A percentile compares a stretch with the other conserved stretches of the same genome.
Evolutionary conservation across 108 stramenopile species (phyloP).

Genomic region (Nitzschia sp.): DNA sequence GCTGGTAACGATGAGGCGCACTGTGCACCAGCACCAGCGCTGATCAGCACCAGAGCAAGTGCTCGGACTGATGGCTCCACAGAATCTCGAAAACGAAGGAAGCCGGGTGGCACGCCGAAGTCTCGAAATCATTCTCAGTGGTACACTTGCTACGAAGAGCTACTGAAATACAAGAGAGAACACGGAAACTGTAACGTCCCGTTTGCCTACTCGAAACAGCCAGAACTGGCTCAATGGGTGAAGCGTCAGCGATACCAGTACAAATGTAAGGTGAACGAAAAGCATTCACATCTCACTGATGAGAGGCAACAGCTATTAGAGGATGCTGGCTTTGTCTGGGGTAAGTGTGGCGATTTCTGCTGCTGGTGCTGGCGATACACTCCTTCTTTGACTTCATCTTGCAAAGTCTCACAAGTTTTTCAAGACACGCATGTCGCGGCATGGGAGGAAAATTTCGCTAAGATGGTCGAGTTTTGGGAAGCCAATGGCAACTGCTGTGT

Average conservation of each 20-base stretch:
- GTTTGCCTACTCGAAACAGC: slow-evolving; percentile 3
- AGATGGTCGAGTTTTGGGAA: slow-evolving; percentile 1
- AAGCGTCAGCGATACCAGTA: slow-evolving; percentile 18
- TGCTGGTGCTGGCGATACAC: too few relatives aligned
- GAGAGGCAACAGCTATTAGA: slow-evolving; percentile 12
- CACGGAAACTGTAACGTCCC: slow-evolving; percentile 49
- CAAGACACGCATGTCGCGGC: slow-evolving; percentile 2
- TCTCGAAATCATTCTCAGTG: background rate
- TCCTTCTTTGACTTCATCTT: too few relatives aligned
- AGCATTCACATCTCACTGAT: slow-evolving; percentile 16
- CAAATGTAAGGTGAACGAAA: background rate
- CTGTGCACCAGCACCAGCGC: too few relatives aligned
- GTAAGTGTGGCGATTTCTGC: slow-evolving; percentile 20
- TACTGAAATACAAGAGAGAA: slow-evolving; percentile 1
- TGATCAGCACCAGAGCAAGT: too few relatives aligned
- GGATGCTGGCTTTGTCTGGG: slow-evolving; percentile 15
- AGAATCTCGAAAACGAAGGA: too few relatives aligned
- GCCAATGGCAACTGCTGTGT: slow-evolving; percentile 37
- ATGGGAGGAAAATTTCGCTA: slow-evolving; percentile 17
- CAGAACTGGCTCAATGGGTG: slow-evolving; percentile 32
- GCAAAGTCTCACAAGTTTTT: too few relatives aligned
- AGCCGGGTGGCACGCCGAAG: too few relatives aligned
- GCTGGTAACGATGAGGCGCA: too few relatives aligned
- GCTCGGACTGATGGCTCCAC: too few relatives aligned
- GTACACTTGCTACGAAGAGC: slow-evolving; percentile 1